Evolutionary conservation across 2,329 filamentous ascomycete species (phyloP), one percentile per base, ranked within the genome.

Genomic region (Sarocladiaceae sp.): DNA sequence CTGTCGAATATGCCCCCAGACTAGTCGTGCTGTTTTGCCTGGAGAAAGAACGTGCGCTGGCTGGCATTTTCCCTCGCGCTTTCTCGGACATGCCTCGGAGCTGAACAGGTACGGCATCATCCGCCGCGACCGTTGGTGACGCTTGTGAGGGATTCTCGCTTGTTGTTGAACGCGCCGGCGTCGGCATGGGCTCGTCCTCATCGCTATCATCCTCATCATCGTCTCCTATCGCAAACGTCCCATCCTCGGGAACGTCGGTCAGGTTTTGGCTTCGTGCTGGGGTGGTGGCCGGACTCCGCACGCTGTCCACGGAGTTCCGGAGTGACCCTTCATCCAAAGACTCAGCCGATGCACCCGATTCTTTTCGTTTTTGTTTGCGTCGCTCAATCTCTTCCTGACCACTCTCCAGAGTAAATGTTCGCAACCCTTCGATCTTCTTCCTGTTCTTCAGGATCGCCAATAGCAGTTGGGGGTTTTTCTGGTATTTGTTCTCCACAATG

Each of bases 11-110:
- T 53, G 80, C 81, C 47, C 73, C 78, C 27, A 96, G 72, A 56
- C 88, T 95, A 1, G 86, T 86, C 21, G 83, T 87, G 62, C 89
- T 94, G 58, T 93, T 95, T 58, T 95, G 89, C 15, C 91, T 76
- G 1, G 90, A 95, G 60, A 96, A 95, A 2, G 78, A 78, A n/a
- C 79, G 76, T 41, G 83, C 74, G 1, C 87, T 85, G 11, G 86
- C 88, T 21, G 91, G 93, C 81, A 95, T 88, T 64, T 98, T 98
- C 6, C 93, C 93, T 41, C 93, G 76, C 13, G 93, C 93, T 62
- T 97, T 98, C 64, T 97, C 93, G 16, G 91, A 96, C 87, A 97
- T 95, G 45, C 89, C 89, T 46, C 88, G 79, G 23, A 95, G 62
- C 59, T 96, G 90, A 16, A 82, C 74, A 12, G 88, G 89, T 9